These are phyloP conservation scores for Hygrophoropsis aurantiaca DNA, from an alignment of 768 basidiomycete genomes.

Conservation along the genomic window DNA sequence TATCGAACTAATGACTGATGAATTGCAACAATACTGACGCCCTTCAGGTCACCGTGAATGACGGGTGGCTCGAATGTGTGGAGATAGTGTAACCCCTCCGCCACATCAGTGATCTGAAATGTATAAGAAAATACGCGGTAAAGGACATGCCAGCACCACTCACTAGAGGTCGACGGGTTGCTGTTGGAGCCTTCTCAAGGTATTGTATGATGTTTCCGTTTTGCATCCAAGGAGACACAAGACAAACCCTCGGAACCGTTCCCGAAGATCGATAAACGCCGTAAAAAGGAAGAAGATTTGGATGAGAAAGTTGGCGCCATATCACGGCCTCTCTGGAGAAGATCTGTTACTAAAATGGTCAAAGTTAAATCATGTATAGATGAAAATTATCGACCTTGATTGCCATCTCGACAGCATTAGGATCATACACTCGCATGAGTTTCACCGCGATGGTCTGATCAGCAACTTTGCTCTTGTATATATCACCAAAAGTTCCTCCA, in stretches of 20 bases:
- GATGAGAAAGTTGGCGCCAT: conserved; percentile 29
- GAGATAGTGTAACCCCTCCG: conserved; percentile 26
- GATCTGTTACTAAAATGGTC: conserved; percentile 14
- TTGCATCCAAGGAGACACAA: neutral
- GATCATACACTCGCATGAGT: conserved; percentile 17
- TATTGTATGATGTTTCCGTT: neutral
- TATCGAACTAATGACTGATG: conserved; percentile 1
- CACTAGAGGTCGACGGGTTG: no score
- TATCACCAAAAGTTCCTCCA: conserved; percentile 20
- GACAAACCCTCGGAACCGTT: conserved; percentile 10
- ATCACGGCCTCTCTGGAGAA: conserved; percentile 29
- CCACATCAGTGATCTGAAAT: conserved; percentile 21
- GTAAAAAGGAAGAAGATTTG: conserved; percentile 30
- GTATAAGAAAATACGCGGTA: neutral
- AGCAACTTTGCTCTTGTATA: conserved; percentile 16
- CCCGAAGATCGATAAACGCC: conserved; percentile 16
- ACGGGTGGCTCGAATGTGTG: conserved; percentile 25
- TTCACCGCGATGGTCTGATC: conserved; percentile 29
- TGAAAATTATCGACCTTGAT: conserved; percentile 20
- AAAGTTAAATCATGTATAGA: conserved; percentile 12
- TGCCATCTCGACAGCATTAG: conserved; percentile 22
- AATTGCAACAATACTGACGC: conserved; percentile 14
- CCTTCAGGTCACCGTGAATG: conserved; percentile 33
- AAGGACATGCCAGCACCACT: neutral
- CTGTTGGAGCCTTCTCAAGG: neutral